These are phyloP conservation scores for Hypoxylon sp. DNA, from an alignment of 2,329 filamentous ascomycete genomes.

Conservation along the genomic window DNA sequence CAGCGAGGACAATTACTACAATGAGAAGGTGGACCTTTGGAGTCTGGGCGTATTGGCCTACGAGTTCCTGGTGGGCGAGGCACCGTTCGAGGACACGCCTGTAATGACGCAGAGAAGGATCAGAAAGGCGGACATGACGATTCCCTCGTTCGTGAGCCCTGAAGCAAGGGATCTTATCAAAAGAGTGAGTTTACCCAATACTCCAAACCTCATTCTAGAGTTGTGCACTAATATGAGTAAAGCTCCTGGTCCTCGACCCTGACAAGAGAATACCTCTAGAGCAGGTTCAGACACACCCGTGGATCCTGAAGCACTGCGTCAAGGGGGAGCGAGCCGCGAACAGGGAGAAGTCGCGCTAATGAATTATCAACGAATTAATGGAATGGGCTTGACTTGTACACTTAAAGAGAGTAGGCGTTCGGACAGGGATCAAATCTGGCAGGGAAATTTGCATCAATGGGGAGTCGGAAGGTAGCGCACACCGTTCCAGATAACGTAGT, in stretches of 20 bases:
- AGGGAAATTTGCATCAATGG: constrained; percentile 43
- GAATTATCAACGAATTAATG: constrained; percentile 40
- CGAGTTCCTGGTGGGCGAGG: constrained; percentile 95
- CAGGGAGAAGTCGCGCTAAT: constrained; percentile 62
- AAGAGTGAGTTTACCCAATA: constrained; percentile 70
- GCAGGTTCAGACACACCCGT: constrained; percentile 89
- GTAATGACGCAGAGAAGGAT: constrained; percentile 96
- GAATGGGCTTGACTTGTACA: constrained; percentile 43
- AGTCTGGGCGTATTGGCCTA: constrained; percentile 95
- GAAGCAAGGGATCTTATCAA: constrained; percentile 96
- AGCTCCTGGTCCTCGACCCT: constrained; percentile 92
- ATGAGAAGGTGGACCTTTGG: constrained; percentile 97
- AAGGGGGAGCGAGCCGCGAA: constrained; percentile 70
- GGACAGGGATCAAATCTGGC: constrained; percentile 47
- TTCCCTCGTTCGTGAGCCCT: constrained; percentile 89
- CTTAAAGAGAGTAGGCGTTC: constrained; percentile 34
- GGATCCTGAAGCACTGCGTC: constrained; percentile 96
- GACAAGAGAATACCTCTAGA: constrained; percentile 93
- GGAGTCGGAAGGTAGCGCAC: constrained; percentile 29
- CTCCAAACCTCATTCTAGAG: not conserved
- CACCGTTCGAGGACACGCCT: constrained; percentile 95
- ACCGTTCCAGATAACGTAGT: constrained; percentile 24
- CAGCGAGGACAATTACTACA: constrained; percentile 87
- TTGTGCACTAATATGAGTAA: constrained; percentile 43
- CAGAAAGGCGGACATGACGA: constrained; percentile 88